Evolutionary conservation across 2,329 filamentous ascomycete genomes (phyloP), one percentile per base, ranked within the genome.

Genomic region (Hortaea sp.): DNA sequence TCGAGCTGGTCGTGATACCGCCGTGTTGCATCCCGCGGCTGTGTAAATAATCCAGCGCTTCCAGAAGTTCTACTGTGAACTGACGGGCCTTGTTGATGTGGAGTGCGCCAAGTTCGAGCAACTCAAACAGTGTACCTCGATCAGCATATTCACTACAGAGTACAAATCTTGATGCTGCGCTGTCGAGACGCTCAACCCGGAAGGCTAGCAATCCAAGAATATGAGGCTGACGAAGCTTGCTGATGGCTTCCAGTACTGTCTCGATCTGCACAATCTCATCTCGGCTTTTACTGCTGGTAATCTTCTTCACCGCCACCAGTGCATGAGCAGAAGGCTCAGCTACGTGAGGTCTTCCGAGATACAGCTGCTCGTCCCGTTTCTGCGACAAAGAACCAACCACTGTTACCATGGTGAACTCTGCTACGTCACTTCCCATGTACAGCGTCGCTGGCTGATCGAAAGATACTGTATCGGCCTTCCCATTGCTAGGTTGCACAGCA

Each of bases 51-150:
- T 88, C 85, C 29, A 98, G 71, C 0, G 84, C 92, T 67, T 95
- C 88, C 28, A 98, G 76, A 12, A 98, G 73, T 58, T 95, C 88
- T 49, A 89, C 81, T n/a, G 88, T 92, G 84, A 88, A 97, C 27
- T 86, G 82, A 44, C 88, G 83, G 39, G 89, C 82, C 61, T 83
- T 89, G 52, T 79, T 78, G 43, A 85, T 77, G 38, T 84, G 78
- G 43, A 95, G 70, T 29, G 50, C 49, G 38, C 85, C 87, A 38
- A 88, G 80, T 47, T 90, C 84, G 29, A 98, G 73, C 13, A 94
- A 73, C 57, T 95, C 88, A 29, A 83, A 79, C 10, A 98, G 69
- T 0, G 89, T 86, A 0, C 88, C 88, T 44, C 63, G 55, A 35
- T 59, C 55, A 28, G 55, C 53, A 39, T 52, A 58, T 31, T 61